Evolutionary conservation across 371 early-diverging fungal species (phyloP).

Genomic region (Lichtheimia ornata): DNA sequence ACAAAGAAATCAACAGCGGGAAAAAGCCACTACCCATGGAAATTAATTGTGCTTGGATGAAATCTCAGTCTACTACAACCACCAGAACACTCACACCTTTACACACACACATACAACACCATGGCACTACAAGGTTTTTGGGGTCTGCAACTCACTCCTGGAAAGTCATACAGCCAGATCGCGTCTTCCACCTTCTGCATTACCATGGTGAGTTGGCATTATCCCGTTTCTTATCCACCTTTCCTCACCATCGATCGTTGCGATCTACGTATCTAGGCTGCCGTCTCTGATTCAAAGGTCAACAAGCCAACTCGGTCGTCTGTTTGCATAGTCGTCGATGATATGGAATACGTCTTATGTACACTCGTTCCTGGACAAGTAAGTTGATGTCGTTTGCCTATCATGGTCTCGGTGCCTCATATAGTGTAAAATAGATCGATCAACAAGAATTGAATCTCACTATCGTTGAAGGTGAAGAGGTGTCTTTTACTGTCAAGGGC

Average conservation of each 20-base stretch:
- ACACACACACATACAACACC: not conserved
- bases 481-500: constrained; percentile 73
- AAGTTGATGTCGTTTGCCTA: not conserved
- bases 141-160: constrained; percentile 43
- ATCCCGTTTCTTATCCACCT: too few relatives aligned
- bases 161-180: constrained; percentile 66
- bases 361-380: constrained; percentile 33
- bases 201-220: constrained; percentile 54
- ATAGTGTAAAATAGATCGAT: constrained; percentile 3
- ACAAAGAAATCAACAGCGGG: too few relatives aligned
- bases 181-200: constrained; percentile 74
- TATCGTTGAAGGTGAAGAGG: constrained; percentile 78
- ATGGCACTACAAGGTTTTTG: constrained; percentile 26
- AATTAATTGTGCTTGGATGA: too few relatives aligned
- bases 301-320: constrained; percentile 50
- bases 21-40: too few relatives aligned
- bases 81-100: not conserved
- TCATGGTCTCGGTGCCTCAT: too few relatives aligned
- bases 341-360: constrained; percentile 74
- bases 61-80: too few relatives aligned
- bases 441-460: constrained; percentile 74
- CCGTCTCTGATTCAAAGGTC: constrained; percentile 42
- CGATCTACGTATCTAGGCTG: constrained; percentile 52
- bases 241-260: too few relatives aligned
- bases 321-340: constrained; percentile 64